Evolutionary conservation across 1,139 yeast genomes (phyloP).

Genomic region (Diutina siamensis): DNA sequence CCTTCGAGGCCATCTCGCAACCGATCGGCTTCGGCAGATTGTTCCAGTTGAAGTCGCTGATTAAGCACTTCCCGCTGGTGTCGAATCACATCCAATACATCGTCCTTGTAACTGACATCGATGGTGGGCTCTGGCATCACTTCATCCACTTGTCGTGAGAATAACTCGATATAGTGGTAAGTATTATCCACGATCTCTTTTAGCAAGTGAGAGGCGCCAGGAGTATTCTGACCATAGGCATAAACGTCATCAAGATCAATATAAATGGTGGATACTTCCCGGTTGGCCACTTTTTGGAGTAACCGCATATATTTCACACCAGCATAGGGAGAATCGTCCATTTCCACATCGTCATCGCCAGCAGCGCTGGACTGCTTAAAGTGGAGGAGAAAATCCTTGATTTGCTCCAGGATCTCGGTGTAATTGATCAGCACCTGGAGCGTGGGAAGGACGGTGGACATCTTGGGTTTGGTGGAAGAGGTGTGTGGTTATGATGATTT

Average conservation of each 20-base stretch:
- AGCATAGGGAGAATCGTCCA: slow-evolving; percentile 13
- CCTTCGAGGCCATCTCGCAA: slow-evolving; percentile 22
- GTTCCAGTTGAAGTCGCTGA: slow-evolving; percentile 58
- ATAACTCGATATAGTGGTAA: slow-evolving; percentile 65
- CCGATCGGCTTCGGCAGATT: slow-evolving; percentile 37
- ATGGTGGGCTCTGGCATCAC: slow-evolving; percentile 75
- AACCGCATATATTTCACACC: slow-evolving; percentile 70
- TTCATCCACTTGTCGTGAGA: slow-evolving; percentile 64
- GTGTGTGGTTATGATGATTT: neutral
- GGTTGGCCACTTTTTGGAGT: slow-evolving; percentile 75
- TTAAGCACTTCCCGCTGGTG: slow-evolving; percentile 84
- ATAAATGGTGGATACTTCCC: slow-evolving; percentile 56
- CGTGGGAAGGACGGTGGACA: slow-evolving; percentile 37
- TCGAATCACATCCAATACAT: slow-evolving; percentile 84
- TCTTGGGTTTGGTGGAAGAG: slow-evolving; percentile 10
- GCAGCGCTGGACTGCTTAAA: slow-evolving; percentile 32
- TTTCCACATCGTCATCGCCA: slow-evolving; percentile 12
- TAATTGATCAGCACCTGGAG: slow-evolving; percentile 56
- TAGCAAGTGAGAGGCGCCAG: slow-evolving; percentile 28
- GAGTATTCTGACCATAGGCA: slow-evolving; percentile 34
- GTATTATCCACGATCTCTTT: slow-evolving; percentile 62
- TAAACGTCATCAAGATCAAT: slow-evolving; percentile 79
- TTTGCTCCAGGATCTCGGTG: slow-evolving; percentile 36
- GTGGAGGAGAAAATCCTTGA: slow-evolving; percentile 49
- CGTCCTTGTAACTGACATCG: slow-evolving; percentile 72